Base-by-base conservation (phyloP, 2,329 filamentous ascomycete genomes). In the Rutstroemia sp. region DNA sequence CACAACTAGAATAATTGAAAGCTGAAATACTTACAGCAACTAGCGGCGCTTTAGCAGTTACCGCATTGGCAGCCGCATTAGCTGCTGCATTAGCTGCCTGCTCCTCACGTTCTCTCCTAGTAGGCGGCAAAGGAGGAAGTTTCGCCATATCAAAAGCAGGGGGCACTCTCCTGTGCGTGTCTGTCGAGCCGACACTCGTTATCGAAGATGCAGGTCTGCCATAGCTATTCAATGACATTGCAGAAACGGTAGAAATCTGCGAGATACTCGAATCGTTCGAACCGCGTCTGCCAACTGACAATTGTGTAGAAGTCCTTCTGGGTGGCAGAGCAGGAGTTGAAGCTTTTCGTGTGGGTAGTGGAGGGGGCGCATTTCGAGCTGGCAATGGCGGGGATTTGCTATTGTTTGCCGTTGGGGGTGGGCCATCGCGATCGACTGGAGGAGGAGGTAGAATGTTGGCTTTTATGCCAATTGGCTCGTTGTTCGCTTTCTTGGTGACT, bases 201-300 rank as follows among this genome's bases (percentile, higher is more conserved):
- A 72, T 72, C 2, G 59, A 61, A 49, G 79, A 80, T 8, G 75
- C 77, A 27, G 70, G 65, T 2, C 72, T 61, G 14, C 52, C 52
- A 54, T 49, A 54, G 19, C 52, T 41, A 30, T 63, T 75, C 44
- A 80, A 61, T 1, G 81, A 83, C 21, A 79, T 66, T 1, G 73
- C 75, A 4, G 82, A 85, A 16, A 79, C 65, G 10, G 73, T 74
- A 6, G 81, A 85, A 41, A 75, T 71, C 57, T 78, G 72, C 2
- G 81, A 85, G 12, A 77, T 64, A 30, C 81, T 80, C 2, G 82
- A 86, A 0, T 81, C 79, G 44, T 78, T 77, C 18, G 83, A 86
- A 49, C 74, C 78, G 23, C 81, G 75, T 5, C 70, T 70, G 21
- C 30, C 30, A 34, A 34, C 12, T 12, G 68, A 67, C 37, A 77